Conservation (phyloP, 345 rosid genomes). For the Laguncularia racemosa region DNA sequence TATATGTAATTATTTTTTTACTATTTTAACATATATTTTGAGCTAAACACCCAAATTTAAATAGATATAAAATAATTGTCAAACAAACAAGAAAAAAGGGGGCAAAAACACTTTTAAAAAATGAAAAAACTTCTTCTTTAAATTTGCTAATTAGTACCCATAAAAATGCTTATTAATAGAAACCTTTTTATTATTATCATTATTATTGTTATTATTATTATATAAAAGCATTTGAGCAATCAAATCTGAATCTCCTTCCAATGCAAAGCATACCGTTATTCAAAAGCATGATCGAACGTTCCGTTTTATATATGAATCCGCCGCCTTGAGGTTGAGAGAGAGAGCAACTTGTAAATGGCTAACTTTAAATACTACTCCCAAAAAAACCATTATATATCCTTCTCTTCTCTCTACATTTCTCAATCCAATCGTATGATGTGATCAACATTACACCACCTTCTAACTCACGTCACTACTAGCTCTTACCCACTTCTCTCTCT, state of each 20-base stretch:
- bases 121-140: too few relatives aligned
- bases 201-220: too few relatives aligned
- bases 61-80: too few relatives aligned
- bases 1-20: too few relatives aligned
- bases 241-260: slow-evolving; percentile 10
- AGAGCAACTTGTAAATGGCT: too few relatives aligned
- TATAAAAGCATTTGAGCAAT: not conserved
- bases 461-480: slow-evolving; percentile 34
- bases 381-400: not conserved
- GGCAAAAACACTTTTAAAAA: too few relatives aligned
- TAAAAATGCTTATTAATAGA: too few relatives aligned
- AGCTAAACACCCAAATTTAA: too few relatives aligned
- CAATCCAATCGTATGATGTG: slow-evolving; percentile 8
- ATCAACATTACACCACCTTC: slow-evolving; percentile 28
- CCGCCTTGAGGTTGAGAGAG: not conserved
- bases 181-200: too few relatives aligned
- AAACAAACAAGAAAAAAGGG: too few relatives aligned
- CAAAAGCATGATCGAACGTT: not conserved
- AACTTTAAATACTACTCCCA: not conserved
- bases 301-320: not conserved
- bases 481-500: slow-evolving; percentile 1
- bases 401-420: not conserved
- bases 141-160: too few relatives aligned
- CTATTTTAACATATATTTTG: too few relatives aligned
- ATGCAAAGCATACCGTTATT: not conserved